These are phyloP conservation scores for Cyphellophora europaea DNA, from an alignment of 2,329 filamentous ascomycete genomes.

Conservation along the genomic window DNA sequence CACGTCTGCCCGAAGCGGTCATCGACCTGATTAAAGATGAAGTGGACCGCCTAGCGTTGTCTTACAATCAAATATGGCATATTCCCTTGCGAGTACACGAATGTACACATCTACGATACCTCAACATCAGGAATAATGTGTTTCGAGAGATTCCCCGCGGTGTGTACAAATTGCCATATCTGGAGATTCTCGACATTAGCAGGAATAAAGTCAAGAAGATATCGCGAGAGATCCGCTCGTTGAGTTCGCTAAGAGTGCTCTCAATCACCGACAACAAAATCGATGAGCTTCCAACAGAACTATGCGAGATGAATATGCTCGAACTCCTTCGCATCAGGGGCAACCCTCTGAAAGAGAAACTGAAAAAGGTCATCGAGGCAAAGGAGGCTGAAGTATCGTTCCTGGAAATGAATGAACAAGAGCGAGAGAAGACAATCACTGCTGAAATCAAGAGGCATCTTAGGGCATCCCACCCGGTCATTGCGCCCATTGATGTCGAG, in stretches of 20 bases:
- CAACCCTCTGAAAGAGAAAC: slow-evolving; percentile 75
- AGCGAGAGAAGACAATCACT: slow-evolving; percentile 51
- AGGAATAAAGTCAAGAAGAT: slow-evolving; percentile 73
- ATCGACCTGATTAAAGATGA: slow-evolving; percentile 44
- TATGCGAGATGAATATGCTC: slow-evolving; percentile 83
- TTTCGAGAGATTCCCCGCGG: slow-evolving; percentile 54
- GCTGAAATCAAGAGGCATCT: slow-evolving; percentile 52
- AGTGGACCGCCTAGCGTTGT: slow-evolving; percentile 43
- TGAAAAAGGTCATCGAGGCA: slow-evolving; percentile 57
- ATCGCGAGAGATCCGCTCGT: slow-evolving; percentile 67
- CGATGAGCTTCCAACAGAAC: slow-evolving; percentile 68
- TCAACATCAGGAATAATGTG: slow-evolving; percentile 40
- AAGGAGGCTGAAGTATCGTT: slow-evolving; percentile 56
- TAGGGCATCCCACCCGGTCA: slow-evolving; percentile 33
- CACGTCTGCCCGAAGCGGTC: slow-evolving; percentile 38
- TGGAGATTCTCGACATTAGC: slow-evolving; percentile 89
- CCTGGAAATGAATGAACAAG: slow-evolving; percentile 45
- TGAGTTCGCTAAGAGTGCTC: slow-evolving; percentile 80
- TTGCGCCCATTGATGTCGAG: slow-evolving; percentile 31
- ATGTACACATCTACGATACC: slow-evolving; percentile 39
- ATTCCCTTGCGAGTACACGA: slow-evolving; percentile 39
- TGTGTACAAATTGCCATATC: slow-evolving; percentile 71
- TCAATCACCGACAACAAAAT: slow-evolving; percentile 82
- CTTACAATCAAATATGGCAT: slow-evolving; percentile 41
- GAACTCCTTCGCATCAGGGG: slow-evolving; percentile 84